Percentiles rank a stretch among this genome's conserved stretches.
These are phyloP conservation scores for Leavenworthia alabamica DNA, from an alignment of 345 rosid species.

Conservation along the genomic window DNA sequence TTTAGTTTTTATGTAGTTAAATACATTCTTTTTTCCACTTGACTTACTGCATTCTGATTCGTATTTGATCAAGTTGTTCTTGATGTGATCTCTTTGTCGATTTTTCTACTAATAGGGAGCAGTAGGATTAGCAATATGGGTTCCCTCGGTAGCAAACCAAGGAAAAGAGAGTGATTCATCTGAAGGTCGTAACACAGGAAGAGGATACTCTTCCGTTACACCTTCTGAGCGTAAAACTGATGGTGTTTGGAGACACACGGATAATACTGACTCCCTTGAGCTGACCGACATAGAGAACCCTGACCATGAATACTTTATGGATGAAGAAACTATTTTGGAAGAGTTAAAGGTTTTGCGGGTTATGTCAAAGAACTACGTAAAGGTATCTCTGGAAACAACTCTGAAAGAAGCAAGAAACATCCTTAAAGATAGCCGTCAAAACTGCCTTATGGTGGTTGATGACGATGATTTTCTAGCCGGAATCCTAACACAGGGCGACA, in stretches of 20 bases:
- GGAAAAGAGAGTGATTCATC: constrained; percentile 65
- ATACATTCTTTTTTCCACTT: background rate
- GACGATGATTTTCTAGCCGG: constrained; percentile 76
- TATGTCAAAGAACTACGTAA: constrained; percentile 72
- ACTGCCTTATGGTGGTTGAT: constrained; percentile 63
- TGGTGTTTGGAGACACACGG: constrained; percentile 37
- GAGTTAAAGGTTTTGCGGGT: constrained; percentile 68
- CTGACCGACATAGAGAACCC: constrained; percentile 47
- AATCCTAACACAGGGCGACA: constrained; percentile 70
- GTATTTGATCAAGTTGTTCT: background rate
- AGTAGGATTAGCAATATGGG: constrained; percentile 99
- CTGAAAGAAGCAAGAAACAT: constrained; percentile 68
- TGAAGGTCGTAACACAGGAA: constrained; percentile 42
- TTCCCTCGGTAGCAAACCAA: constrained; percentile 88
- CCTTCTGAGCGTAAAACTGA: constrained; percentile 48
- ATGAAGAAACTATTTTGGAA: constrained; percentile 67
- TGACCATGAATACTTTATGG: constrained; percentile 44
- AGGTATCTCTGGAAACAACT: constrained; percentile 46
- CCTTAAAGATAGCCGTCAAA: constrained; percentile 65
- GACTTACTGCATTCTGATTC: background rate
- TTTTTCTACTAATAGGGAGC: constrained; percentile 60
- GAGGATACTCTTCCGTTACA: constrained; percentile 68
- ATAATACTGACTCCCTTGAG: constrained; percentile 49
- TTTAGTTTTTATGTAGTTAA: background rate
- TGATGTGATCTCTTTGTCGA: constrained; percentile 6